Evolutionary conservation across 306 rosid genomes (phyloP), one percentile per base, ranked within the genome.

Genomic region (Medicago lupulina): DNA sequence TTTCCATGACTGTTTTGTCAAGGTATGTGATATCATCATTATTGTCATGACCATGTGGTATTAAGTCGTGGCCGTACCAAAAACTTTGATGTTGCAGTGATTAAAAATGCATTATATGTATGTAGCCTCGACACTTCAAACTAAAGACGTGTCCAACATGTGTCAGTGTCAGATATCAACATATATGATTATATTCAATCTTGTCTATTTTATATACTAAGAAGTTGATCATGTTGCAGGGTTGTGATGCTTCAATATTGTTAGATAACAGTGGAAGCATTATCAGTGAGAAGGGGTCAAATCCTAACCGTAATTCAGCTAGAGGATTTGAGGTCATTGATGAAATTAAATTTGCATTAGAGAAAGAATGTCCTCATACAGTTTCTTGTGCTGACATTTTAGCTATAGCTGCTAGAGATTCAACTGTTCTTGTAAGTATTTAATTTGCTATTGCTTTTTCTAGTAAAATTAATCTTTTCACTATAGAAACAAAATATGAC

Each of bases 351-450:
- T 85, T 86, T 21, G 88, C 91, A 9, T 4, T 92, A 12, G 99
- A 95, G 80, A 84, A 79, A 71, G 85, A 76, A 79, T 95, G 97
- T 53, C 99, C 97, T 60, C 81, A 76, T 19, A 88, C 85, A 7
- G 97, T 95, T 19, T 95, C 97, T 57, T 90, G 99, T 82, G 99
- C 99, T 75, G 99, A 95, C 74, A 84, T 95, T 58, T 47, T 92
- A 76, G 87, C 99, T 72, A 58, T 92, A 8, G 90, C 89, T 76
- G 99, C 99, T 4, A 90, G 97, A 87, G 97, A 95, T 73, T 92
- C 97, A 14, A 90, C 96, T 70, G 92, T 85, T 67, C 82, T 89
- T 31, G 97, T 95, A 70, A 75, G 90, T 81, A 10, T 78, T 67
- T 39, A 28, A 39, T 59, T 34, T 66, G 6, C 68, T 66, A 4